Base-by-base conservation (phyloP, 768 basidiomycete genomes). In the Tubosaeta sp. region DNA sequence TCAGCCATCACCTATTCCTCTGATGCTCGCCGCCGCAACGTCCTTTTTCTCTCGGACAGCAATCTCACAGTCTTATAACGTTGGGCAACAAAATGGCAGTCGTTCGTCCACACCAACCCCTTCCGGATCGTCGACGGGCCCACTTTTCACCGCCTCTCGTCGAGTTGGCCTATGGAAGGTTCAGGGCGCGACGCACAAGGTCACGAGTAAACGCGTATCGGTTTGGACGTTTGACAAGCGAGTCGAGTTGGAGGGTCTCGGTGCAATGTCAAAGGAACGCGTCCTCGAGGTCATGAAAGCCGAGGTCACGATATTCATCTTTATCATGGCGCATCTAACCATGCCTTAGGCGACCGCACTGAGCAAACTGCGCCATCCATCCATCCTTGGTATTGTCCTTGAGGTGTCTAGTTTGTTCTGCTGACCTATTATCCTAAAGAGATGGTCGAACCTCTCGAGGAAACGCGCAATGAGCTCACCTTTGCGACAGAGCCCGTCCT, bases 391-490 rank as follows among this genome's bases (percentile, higher is more conserved):
- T 91, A 62, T 51, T 22, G 73, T 55, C 26, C 29, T 43, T 35
- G 14, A 12, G 27, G 33, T 16, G n/a, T 13, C 7, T 37, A n/a
- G 2, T 41, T 27, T 17, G 35, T 34, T 51, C 58, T 43, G 51
- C 52, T 52, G 26, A 50, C 56, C 17, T 11, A 17, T 34, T 33
- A 11, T 32, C 43, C 12, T 29, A 35, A 68, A 92, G 95, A 98
- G 74, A 91, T 97, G 86, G 94, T 95, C 27, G 97, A 99, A 71
- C 95, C 97, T 25, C 72, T 97, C 43, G 94, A 97, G 65, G 95
- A 99, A 70, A 88, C 94, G 0, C 77, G 95, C 51, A 86, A 74
- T 34, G 90, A 95, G 60, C 75, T 98, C 37, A 83, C 86, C 37
- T 98, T 97, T 63, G 95, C 95, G 8, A 97, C 97, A 1, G 97